phyloP scores from a whole-genome alignment of 768 basidiomycete genomes.

The Lactarius pseudohatsudake region DNA sequence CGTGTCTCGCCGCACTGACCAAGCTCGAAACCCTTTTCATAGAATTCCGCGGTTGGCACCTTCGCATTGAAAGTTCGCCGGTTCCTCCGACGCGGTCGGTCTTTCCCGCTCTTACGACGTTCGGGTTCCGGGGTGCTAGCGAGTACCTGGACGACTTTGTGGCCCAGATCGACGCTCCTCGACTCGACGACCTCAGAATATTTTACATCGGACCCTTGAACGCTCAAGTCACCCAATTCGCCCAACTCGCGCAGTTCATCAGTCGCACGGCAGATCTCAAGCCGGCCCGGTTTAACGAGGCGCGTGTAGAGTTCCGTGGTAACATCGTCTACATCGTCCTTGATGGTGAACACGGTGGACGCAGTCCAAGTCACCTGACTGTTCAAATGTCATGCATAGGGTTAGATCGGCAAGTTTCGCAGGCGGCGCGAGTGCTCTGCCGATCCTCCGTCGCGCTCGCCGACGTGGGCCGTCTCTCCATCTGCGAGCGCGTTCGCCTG shows the following conservation, averaged over 20 bases:
- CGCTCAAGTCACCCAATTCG: background rate
- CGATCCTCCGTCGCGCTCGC: background rate
- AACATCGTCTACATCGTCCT: background rate
- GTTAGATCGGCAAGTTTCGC: slow-evolving; percentile 10
- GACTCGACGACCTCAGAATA: background rate
- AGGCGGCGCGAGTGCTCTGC: background rate
- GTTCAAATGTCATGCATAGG: background rate
- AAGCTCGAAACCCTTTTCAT: background rate
- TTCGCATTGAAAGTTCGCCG: background rate
- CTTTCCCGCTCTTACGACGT: background rate
- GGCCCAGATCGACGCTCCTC: slow-evolving; percentile 2
- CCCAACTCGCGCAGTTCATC: background rate
- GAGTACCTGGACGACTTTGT: slow-evolving; percentile 15
- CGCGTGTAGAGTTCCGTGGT: background rate
- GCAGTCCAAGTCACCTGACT: background rate
- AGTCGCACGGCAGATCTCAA: background rate
- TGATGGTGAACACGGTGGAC: background rate
- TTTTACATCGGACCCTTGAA: background rate
- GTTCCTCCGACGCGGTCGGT: background rate
- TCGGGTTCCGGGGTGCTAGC: background rate
- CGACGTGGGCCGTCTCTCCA: background rate
- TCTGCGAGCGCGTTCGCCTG: background rate
- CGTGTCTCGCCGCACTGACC: background rate
- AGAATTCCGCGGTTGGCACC: slow-evolving; percentile 1
- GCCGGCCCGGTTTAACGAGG: background rate